Percentiles rank a stretch among this genome's conserved stretches.
Conservation (phyloP, 192 early-diverging fungal genomes). For the Coemansia furcata region DNA sequence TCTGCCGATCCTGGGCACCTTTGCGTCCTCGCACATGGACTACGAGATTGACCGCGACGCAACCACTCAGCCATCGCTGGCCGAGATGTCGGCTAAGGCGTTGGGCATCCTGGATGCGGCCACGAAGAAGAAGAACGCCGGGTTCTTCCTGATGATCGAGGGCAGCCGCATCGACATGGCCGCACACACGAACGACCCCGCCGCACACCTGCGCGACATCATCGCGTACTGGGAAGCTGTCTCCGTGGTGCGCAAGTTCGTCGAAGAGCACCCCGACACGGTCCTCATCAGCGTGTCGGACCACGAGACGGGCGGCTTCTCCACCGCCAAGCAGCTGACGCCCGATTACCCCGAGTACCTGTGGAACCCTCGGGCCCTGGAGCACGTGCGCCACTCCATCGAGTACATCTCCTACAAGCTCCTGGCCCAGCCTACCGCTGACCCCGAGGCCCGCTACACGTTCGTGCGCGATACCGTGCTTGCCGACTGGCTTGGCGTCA, state of each 20-base stretch:
- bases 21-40: slow-evolving; percentile 86
- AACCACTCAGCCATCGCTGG: slow-evolving; percentile 70
- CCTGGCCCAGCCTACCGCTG: slow-evolving; percentile 13
- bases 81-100: slow-evolving; percentile 84
- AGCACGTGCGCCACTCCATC: slow-evolving; percentile 67
- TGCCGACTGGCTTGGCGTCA: slow-evolving; percentile 66
- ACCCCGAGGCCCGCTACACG: slow-evolving; percentile 17
- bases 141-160: slow-evolving; percentile 98
- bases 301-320: slow-evolving; percentile 97
- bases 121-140: slow-evolving; percentile 54
- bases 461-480: slow-evolving; percentile 61
- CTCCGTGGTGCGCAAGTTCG: slow-evolving; percentile 68
- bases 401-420: slow-evolving; percentile 52
- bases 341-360: slow-evolving; percentile 81
- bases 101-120: slow-evolving; percentile 66
- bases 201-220: slow-evolving; percentile 89
- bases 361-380: slow-evolving; percentile 77
- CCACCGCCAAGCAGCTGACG: slow-evolving; percentile 72
- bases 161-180: slow-evolving; percentile 97
- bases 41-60: slow-evolving; percentile 84
- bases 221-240: slow-evolving; percentile 84
- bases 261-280: slow-evolving; percentile 77
- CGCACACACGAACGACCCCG: slow-evolving; percentile 91
- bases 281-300: slow-evolving; percentile 90
- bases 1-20: slow-evolving; percentile 75